phyloP scores from a whole-genome alignment of 2,329 filamentous ascomycete genomes.

The Trichoderma semiorbis region DNA sequence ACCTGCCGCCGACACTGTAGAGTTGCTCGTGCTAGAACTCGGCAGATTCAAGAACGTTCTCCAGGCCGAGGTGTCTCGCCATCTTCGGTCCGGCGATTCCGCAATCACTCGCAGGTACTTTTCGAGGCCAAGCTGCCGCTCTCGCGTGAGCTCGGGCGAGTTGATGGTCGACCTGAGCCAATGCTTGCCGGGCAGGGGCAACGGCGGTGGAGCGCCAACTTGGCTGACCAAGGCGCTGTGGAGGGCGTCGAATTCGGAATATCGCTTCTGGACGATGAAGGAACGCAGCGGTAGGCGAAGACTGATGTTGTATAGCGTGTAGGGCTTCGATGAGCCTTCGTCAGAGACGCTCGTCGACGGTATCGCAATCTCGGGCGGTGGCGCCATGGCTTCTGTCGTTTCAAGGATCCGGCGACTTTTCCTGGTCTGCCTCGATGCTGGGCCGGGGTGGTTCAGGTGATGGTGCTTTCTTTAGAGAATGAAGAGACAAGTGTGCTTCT shows the following conservation, averaged over 20 bases:
- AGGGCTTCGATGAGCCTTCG: conserved; percentile 56
- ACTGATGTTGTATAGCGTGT: conserved; percentile 75
- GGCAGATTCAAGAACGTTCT: conserved; percentile 70
- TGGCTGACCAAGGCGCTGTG: conserved; percentile 59
- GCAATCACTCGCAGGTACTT: conserved; percentile 70
- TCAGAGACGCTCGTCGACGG: conserved; percentile 60
- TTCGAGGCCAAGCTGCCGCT: conserved; percentile 66
- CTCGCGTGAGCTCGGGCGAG: conserved; percentile 66
- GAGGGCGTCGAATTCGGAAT: conserved; percentile 72
- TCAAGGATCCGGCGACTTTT: not conserved
- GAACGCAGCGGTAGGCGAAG: conserved; percentile 73
- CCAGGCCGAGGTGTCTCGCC: conserved; percentile 72
- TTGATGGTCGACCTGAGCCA: conserved; percentile 73
- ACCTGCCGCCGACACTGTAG: conserved; percentile 45
- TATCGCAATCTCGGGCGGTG: conserved; percentile 64
- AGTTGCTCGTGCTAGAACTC: conserved; percentile 46
- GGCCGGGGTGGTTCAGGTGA: not conserved
- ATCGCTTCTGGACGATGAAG: conserved; percentile 74
- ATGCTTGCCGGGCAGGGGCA: conserved; percentile 66
- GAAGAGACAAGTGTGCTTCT: not conserved
- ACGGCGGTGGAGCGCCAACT: conserved; percentile 62
- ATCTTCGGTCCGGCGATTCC: conserved; percentile 68
- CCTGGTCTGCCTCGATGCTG: not conserved
- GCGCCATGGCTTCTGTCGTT: conserved; percentile 48
- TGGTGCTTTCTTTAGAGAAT: not conserved